Conservation (phyloP, 83 land plant genomes). For the Thuja plicata region DNA sequence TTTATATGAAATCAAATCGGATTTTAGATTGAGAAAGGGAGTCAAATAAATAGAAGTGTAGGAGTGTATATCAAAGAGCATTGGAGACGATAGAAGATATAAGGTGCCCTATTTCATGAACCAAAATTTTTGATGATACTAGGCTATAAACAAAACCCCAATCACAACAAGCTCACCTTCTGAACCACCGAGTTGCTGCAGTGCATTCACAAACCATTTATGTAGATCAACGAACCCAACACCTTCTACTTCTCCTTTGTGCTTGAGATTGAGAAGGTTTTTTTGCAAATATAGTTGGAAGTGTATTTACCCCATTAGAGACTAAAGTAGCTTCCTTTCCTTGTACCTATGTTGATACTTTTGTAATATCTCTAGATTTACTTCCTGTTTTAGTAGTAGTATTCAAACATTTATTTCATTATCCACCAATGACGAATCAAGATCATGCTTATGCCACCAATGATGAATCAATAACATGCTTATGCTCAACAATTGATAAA, state of each 20-base stretch:
- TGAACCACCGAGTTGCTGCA: slow-evolving; percentile 28
- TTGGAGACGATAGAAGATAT: too few relatives aligned
- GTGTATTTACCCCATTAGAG: too few relatives aligned
- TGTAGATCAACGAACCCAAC: slow-evolving; percentile 65
- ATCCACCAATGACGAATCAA: not conserved
- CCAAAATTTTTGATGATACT: too few relatives aligned
- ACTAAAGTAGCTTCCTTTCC: slow-evolving; percentile 13
- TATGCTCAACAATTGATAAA: too few relatives aligned
- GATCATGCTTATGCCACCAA: slow-evolving; percentile 3
- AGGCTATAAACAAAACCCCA: too few relatives aligned
- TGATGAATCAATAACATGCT: slow-evolving; percentile 9
- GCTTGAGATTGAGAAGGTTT: not conserved
- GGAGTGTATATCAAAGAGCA: too few relatives aligned
- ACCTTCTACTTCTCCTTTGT: slow-evolving; percentile 40
- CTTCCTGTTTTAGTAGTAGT: not conserved
- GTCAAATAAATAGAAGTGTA: too few relatives aligned
- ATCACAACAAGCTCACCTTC: too few relatives aligned
- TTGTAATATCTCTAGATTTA: not conserved
- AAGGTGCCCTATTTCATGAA: too few relatives aligned
- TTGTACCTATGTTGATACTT: not conserved
- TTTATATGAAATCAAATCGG: too few relatives aligned
- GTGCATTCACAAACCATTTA: slow-evolving; percentile 36
- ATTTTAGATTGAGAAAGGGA: too few relatives aligned
- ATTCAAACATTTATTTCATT: slow-evolving; percentile 2
- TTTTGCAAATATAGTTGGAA: too few relatives aligned